Percentiles rank a stretch among this genome's conserved stretches.
Conservation (phyloP, 176 grass and related monocot genomes). For the Oryza glaberrima region DNA sequence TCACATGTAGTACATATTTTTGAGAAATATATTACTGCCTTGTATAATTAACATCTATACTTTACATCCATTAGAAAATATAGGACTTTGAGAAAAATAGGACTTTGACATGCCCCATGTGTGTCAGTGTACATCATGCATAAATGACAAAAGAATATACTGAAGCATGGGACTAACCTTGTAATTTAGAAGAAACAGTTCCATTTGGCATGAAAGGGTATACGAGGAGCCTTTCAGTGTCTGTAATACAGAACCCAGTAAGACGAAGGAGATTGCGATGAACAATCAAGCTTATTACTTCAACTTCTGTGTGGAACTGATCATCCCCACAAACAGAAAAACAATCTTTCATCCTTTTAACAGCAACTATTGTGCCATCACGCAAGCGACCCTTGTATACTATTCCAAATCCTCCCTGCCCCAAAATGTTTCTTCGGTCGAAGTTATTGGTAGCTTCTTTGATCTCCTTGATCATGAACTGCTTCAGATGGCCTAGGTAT, state of each 20-base stretch:
- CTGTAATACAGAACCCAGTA: slow-evolving; percentile 58
- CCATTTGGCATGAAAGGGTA: slow-evolving; percentile 92
- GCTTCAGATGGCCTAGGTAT: slow-evolving; percentile 70
- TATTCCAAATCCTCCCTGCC: slow-evolving; percentile 80
- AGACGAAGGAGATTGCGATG: slow-evolving; percentile 84
- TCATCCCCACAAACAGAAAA: slow-evolving; percentile 46
- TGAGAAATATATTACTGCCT: background rate
- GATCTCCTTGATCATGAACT: slow-evolving; percentile 68
- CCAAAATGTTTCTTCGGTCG: slow-evolving; percentile 70
- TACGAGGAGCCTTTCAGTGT: slow-evolving; percentile 76
- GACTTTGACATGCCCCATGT: background rate
- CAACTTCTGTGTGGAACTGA: slow-evolving; percentile 86
- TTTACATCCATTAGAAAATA: background rate
- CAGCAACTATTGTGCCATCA: slow-evolving; percentile 58
- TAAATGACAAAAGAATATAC: background rate
- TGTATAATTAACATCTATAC: background rate
- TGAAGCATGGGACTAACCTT: slow-evolving; percentile 59
- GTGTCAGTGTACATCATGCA: background rate
- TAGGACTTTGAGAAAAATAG: background rate
- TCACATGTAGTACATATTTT: background rate
- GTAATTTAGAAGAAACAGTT: slow-evolving; percentile 80
- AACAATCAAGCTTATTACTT: slow-evolving; percentile 82
- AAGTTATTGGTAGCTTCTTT: slow-evolving; percentile 75
- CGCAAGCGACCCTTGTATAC: slow-evolving; percentile 72
- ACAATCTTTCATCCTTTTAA: slow-evolving; percentile 68